phyloP scores from a whole-genome alignment of 345 rosid genomes.

The Arabis hirsuta region DNA sequence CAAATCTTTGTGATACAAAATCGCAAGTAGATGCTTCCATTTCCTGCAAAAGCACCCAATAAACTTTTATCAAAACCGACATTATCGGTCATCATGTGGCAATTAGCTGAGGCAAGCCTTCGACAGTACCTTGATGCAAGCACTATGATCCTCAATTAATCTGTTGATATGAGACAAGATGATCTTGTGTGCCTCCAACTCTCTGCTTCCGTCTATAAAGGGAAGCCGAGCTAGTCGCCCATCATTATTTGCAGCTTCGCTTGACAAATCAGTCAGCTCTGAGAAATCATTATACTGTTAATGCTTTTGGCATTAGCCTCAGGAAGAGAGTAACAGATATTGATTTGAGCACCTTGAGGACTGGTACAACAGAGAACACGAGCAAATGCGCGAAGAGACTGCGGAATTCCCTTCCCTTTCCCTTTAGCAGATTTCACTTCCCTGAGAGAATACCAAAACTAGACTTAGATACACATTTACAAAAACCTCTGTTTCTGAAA shows the following conservation, averaged over 20 bases:
- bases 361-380: conserved; percentile 66
- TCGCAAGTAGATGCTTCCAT: conserved; percentile 39
- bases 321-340: conserved; percentile 1
- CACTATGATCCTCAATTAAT: conserved; percentile 47
- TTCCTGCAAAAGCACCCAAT: conserved; percentile 45
- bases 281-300: conserved; percentile 26
- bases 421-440: conserved; percentile 72
- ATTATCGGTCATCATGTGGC: neutral
- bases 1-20: conserved; percentile 34
- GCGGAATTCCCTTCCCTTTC: conserved; percentile 85
- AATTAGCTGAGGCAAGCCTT: conserved; percentile 22
- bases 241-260: conserved; percentile 74
- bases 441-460: conserved; percentile 47
- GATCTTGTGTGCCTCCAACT: conserved; percentile 67
- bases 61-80: conserved; percentile 7
- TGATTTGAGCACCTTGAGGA: conserved; percentile 54
- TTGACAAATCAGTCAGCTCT: conserved; percentile 62
- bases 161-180: conserved; percentile 53
- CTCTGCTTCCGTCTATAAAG: conserved; percentile 52
- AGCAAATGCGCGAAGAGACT: conserved; percentile 82
- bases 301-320: conserved; percentile 15
- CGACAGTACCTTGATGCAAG: conserved; percentile 58
- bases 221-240: conserved; percentile 82
- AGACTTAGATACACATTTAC: conserved; percentile 9
- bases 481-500: neutral